Evolutionary conservation across 208 protist genomes (phyloP).

Genomic region (Entamoeba nuttalli): DNA sequence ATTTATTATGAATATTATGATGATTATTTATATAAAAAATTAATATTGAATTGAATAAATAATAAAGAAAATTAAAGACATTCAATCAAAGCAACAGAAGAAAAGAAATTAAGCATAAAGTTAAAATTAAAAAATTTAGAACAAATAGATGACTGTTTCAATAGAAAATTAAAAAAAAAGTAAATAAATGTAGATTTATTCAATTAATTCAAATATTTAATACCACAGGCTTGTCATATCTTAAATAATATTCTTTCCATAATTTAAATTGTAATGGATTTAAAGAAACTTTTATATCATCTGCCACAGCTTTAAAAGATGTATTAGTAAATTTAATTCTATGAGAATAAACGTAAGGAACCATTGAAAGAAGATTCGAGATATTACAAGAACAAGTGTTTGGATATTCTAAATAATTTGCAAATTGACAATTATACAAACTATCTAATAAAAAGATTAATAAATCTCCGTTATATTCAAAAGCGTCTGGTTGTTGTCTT

Average conservation of each 20-base stretch:
- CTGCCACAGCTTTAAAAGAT: neutral
- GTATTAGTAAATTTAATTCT: neutral
- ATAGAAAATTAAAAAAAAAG: too few relatives aligned
- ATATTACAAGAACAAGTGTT: neutral
- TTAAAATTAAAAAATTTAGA: too few relatives aligned
- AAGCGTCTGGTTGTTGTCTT: neutral
- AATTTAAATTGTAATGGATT: neutral
- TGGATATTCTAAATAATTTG: slow-evolving; percentile 34
- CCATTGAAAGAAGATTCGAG: neutral
- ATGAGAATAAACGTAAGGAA: neutral
- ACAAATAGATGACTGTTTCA: too few relatives aligned
- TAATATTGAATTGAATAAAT: too few relatives aligned
- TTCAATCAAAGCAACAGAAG: too few relatives aligned
- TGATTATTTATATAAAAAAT: too few relatives aligned
- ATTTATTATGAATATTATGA: too few relatives aligned
- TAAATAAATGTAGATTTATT: too few relatives aligned
- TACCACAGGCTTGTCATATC: neutral
- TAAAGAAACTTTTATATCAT: neutral
- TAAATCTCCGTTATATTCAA: neutral
- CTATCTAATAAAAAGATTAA: neutral
- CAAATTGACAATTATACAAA: slow-evolving; percentile 13
- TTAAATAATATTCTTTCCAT: neutral
- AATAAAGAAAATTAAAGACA: too few relatives aligned
- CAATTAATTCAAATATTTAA: neutral
- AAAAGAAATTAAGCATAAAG: too few relatives aligned